Percentiles rank a stretch among this genome's conserved stretches.
Evolutionary conservation across 2,329 filamentous ascomycete genomes (phyloP).

Genomic region (Trichoderma citrinoviride): DNA sequence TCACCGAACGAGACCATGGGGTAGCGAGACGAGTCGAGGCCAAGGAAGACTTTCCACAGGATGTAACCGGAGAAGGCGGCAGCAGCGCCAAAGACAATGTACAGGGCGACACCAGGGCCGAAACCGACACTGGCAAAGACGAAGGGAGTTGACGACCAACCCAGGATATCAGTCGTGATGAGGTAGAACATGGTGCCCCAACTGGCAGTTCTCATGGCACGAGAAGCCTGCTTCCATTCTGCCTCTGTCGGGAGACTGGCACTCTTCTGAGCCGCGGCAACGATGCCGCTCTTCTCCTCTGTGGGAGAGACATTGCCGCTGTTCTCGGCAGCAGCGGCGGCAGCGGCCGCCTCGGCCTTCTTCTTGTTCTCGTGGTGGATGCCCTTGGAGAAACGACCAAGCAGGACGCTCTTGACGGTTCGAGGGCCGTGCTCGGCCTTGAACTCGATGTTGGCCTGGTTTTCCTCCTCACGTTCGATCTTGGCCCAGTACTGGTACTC

Average conservation of each 20-base stretch:
- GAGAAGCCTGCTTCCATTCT: conserved; percentile 18
- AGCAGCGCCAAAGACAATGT: conserved; percentile 8
- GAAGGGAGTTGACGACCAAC: conserved; percentile 16
- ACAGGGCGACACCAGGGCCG: conserved; percentile 17
- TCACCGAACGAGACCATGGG: conserved; percentile 20
- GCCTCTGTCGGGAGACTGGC: not conserved
- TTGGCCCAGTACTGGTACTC: conserved; percentile 18
- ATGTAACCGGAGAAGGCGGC: conserved; percentile 17
- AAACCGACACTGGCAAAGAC: conserved; percentile 19
- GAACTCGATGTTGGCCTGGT: conserved; percentile 11
- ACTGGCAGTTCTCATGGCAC: conserved; percentile 12
- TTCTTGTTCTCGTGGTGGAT: conserved; percentile 19
- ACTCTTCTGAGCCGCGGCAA: not conserved
- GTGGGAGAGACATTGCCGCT: not conserved
- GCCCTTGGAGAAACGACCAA: conserved; percentile 16
- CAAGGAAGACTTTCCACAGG: conserved; percentile 16
- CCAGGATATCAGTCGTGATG: conserved; percentile 16
- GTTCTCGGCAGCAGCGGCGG: not conserved
- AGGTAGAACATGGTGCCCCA: conserved; percentile 20
- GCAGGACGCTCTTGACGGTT: not conserved
- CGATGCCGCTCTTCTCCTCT: conserved; percentile 1
- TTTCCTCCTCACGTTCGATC: conserved; percentile 17
- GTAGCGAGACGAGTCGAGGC: conserved; percentile 16
- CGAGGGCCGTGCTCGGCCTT: conserved; percentile 8
- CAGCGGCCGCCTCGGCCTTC: conserved; percentile 9